These are phyloP conservation scores for Laburnicola sp. DNA, from an alignment of 2,329 filamentous ascomycete species.

Conservation along the genomic window DNA sequence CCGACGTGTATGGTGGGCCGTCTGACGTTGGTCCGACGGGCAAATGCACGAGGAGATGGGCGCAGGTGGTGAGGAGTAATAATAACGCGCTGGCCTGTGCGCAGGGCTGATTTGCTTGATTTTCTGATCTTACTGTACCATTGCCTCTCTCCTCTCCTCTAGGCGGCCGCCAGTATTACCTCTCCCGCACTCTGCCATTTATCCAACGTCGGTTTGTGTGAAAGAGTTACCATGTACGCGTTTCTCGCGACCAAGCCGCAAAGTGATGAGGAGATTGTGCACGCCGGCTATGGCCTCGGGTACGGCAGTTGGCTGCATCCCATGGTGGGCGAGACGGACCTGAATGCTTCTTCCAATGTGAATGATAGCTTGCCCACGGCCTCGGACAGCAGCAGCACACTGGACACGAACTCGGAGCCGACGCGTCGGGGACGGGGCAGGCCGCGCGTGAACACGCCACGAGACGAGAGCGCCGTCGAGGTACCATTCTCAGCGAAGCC, in stretches of 20 bases:
- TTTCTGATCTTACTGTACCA: slow-evolving; percentile 1
- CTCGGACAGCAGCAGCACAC: not conserved
- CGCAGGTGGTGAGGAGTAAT: not conserved
- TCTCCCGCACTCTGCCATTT: not conserved
- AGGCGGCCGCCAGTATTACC: not conserved
- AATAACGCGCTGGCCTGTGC: not conserved
- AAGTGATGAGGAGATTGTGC: not conserved
- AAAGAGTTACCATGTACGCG: slow-evolving; percentile 1
- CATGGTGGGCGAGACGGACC: not conserved
- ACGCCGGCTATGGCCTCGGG: slow-evolving; percentile 4
- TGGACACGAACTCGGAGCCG: not conserved
- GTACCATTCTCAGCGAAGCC: slow-evolving; percentile 10
- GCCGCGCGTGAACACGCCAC: slow-evolving; percentile 19
- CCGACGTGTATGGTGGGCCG: slow-evolving; percentile 1
- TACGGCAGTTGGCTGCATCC: slow-evolving; percentile 5
- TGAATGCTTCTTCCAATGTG: not conserved
- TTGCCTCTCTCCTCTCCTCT: not conserved
- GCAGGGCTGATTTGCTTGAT: not conserved
- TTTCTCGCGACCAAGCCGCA: slow-evolving; percentile 6
- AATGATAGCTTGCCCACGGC: not conserved
- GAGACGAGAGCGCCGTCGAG: slow-evolving; percentile 26
- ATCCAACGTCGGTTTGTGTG: not conserved
- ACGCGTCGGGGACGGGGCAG: slow-evolving; percentile 23
- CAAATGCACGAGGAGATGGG: not conserved
- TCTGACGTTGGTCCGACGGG: not conserved